A percentile compares a stretch with the other conserved stretches of the same genome.
Conservation (phyloP, 2,329 filamentous ascomycete genomes). For the Myriosclerotinia scirpicola region DNA sequence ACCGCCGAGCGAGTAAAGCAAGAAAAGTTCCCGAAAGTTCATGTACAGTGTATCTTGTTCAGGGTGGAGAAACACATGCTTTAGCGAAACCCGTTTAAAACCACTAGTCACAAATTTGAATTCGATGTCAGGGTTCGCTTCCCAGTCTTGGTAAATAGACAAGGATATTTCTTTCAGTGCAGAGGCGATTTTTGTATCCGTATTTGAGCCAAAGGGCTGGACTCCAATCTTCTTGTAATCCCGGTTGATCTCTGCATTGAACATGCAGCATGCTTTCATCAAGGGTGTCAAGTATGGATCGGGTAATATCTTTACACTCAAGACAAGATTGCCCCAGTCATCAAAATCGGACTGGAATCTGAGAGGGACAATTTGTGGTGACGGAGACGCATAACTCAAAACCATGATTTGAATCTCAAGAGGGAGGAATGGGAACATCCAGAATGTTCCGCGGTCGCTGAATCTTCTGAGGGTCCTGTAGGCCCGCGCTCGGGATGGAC, state of each 20-base stretch:
- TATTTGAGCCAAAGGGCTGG: background rate
- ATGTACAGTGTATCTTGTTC: background rate
- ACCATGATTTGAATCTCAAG: background rate
- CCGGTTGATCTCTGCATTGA: background rate
- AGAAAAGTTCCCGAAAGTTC: background rate
- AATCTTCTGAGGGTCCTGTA: background rate
- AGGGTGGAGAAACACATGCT: background rate
- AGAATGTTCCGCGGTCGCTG: background rate
- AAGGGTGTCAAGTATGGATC: background rate
- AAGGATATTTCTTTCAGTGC: too few species aligned
- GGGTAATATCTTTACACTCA: background rate
- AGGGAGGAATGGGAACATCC: background rate
- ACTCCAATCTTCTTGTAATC: background rate
- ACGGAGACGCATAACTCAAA: background rate
- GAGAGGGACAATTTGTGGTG: background rate
- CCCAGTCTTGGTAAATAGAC: too few species aligned
- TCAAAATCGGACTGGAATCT: background rate
- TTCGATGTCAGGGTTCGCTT: background rate
- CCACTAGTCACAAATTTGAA: too few species aligned
- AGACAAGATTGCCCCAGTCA: fast-evolving
- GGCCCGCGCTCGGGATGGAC: too few species aligned
- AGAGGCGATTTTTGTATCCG: background rate
- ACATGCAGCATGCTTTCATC: background rate
- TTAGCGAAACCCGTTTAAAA: background rate
- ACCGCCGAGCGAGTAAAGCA: background rate